These are phyloP conservation scores for Camellia oleifera DNA, from an alignment of 179 eudicot genomes.

Conservation along the genomic window DNA sequence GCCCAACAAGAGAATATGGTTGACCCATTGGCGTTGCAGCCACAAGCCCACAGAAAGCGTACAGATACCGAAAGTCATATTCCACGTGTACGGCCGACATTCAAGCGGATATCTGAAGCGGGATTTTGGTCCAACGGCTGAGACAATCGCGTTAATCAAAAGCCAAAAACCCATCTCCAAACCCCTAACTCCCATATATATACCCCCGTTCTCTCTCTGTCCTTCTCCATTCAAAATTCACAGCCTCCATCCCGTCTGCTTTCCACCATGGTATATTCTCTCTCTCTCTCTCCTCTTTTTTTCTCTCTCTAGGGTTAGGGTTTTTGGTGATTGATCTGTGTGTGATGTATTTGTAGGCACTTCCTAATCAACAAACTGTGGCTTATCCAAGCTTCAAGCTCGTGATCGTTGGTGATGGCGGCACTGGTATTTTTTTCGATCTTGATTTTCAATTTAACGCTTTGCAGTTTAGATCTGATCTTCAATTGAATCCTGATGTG, in stretches of 20 bases:
- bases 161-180: not conserved
- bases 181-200: not conserved
- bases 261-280: not conserved
- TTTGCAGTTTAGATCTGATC: not conserved
- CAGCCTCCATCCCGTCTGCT: not conserved
- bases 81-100: conserved; percentile 17
- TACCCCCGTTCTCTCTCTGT: not conserved
- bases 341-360: conserved; percentile 30
- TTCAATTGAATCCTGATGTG: not conserved
- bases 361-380: conserved; percentile 59
- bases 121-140: conserved; percentile 16
- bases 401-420: conserved; percentile 65
- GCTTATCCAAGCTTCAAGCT: conserved; percentile 63
- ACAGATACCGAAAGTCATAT: not conserved
- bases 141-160: conserved; percentile 13
- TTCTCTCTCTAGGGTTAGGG: not conserved
- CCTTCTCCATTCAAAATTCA: not conserved
- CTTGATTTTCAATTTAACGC: not conserved
- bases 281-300: conserved; percentile 2
- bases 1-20: not conserved
- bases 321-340: not conserved
- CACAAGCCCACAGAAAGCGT: not conserved
- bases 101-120: conserved; percentile 21
- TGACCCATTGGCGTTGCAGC: not conserved
- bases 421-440: conserved; percentile 37